phyloP scores from a whole-genome alignment of 2,329 filamentous ascomycete genomes.

The Diaporthe longicolla region DNA sequence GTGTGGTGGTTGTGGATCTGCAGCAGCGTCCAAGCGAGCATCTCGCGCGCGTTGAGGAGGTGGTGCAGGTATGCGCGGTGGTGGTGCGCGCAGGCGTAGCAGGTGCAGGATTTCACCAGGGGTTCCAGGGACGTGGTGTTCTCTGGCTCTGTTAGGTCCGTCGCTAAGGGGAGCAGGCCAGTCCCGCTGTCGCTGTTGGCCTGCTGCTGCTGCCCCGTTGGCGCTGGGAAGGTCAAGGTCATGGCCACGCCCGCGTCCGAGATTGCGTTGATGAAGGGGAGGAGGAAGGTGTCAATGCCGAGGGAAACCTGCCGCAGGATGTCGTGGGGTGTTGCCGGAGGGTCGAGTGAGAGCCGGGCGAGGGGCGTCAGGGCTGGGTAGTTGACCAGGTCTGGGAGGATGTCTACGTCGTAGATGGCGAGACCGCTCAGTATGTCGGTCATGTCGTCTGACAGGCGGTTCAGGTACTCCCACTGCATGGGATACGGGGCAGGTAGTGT shows the following conservation, averaged over 20 bases:
- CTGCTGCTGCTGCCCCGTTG: conserved; percentile 37
- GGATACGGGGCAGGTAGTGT: conserved; percentile 82
- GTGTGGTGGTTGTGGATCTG: conserved; percentile 91
- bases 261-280: conserved; percentile 80
- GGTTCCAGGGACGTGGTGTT: conserved; percentile 76
- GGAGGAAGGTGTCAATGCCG: conserved; percentile 84
- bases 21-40: conserved; percentile 94
- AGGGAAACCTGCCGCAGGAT: conserved; percentile 81
- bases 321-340: conserved; percentile 79
- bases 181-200: conserved; percentile 36
- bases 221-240: conserved; percentile 79
- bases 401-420: conserved; percentile 81
- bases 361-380: conserved; percentile 70
- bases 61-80: conserved; percentile 91
- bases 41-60: conserved; percentile 90
- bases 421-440: conserved; percentile 73
- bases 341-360: conserved; percentile 81
- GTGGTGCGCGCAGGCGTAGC: conserved; percentile 87
- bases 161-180: conserved; percentile 70
- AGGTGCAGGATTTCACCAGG: conserved; percentile 75
- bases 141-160: conserved; percentile 80
- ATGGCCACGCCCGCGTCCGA: conserved; percentile 91
- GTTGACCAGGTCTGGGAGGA: conserved; percentile 75
- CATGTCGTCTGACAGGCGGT: conserved; percentile 77
- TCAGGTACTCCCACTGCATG: conserved; percentile 85